Conservation (phyloP, 805 yeast genomes). For the Candida morakotiae region DNA sequence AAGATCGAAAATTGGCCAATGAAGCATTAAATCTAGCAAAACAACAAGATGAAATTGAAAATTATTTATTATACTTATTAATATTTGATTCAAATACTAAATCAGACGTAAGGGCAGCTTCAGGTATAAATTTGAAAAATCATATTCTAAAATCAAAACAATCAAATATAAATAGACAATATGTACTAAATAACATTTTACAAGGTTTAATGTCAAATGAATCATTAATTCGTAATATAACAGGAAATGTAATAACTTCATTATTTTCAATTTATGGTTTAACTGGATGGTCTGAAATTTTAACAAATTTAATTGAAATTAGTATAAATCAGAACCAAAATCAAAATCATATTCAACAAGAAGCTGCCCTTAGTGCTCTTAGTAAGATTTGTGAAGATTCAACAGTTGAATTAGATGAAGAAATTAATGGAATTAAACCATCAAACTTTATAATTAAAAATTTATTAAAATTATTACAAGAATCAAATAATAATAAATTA, state of each 20-base stretch:
- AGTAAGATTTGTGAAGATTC: constrained; percentile 90
- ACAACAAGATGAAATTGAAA: constrained; percentile 70
- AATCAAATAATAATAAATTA: constrained; percentile 41
- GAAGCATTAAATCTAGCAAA: constrained; percentile 69
- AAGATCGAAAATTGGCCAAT: constrained; percentile 62
- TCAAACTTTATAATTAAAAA: constrained; percentile 62
- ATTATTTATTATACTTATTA: constrained; percentile 70
- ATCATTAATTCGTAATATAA: constrained; percentile 72
- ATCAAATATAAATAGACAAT: constrained; percentile 16
- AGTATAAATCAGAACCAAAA: constrained; percentile 21
- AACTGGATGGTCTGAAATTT: constrained; percentile 65
- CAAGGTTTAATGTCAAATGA: constrained; percentile 54
- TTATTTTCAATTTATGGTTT: constrained; percentile 68
- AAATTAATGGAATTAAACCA: constrained; percentile 64
- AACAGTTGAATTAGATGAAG: constrained; percentile 57
- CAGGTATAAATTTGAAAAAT: constrained; percentile 84
- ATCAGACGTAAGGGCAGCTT: constrained; percentile 74
- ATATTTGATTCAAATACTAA: constrained; percentile 38
- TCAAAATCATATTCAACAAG: constrained; percentile 30
- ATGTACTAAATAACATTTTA: constrained; percentile 41
- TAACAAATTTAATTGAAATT: constrained; percentile 66
- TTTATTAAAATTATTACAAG: constrained; percentile 49
- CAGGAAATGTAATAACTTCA: constrained; percentile 87
- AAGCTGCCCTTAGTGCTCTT: constrained; percentile 78
- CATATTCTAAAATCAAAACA: constrained; percentile 43